Conservation (phyloP, 805 yeast species). For the Suhomyces sp. region DNA sequence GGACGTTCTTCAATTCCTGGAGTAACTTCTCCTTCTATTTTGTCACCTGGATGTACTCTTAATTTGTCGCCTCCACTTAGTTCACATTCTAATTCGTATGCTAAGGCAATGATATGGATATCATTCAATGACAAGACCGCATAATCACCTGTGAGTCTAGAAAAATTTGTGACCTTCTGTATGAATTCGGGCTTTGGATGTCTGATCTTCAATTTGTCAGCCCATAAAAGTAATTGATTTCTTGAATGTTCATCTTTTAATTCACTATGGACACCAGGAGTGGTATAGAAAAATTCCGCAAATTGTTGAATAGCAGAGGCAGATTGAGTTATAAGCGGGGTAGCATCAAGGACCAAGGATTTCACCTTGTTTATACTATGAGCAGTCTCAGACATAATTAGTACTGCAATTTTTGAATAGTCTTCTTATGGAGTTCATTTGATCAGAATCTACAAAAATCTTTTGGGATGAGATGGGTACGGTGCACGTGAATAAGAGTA, state of each 20-base stretch:
- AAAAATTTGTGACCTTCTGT: constrained; percentile 67
- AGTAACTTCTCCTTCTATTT: constrained; percentile 5
- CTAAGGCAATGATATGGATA: constrained; percentile 86
- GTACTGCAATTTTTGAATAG: no score
- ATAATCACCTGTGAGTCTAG: constrained; percentile 88
- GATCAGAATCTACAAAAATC: no score
- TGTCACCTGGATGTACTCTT: constrained; percentile 72
- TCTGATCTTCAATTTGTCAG: constrained; percentile 62
- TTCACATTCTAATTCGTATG: constrained; percentile 83
- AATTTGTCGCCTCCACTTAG: constrained; percentile 66
- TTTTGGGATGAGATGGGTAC: no score
- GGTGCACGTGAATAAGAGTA: no score
- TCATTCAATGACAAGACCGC: constrained; percentile 87
- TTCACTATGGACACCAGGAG: constrained; percentile 89
- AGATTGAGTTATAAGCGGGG: constrained; percentile 87
- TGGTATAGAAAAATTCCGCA: constrained; percentile 76
- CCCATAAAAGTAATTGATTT: constrained; percentile 78
- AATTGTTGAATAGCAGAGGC: constrained; percentile 67
- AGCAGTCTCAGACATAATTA: no score
- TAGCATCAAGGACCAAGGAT: constrained; percentile 85
- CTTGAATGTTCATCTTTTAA: constrained; percentile 84
- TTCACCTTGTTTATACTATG: constrained; percentile 25
- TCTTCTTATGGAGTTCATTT: no score
- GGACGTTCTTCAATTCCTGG: neutral
- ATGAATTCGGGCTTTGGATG: constrained; percentile 74